Conservation (phyloP, 495 filamentous ascomycete genomes). For the Aeminium ludgeri region DNA sequence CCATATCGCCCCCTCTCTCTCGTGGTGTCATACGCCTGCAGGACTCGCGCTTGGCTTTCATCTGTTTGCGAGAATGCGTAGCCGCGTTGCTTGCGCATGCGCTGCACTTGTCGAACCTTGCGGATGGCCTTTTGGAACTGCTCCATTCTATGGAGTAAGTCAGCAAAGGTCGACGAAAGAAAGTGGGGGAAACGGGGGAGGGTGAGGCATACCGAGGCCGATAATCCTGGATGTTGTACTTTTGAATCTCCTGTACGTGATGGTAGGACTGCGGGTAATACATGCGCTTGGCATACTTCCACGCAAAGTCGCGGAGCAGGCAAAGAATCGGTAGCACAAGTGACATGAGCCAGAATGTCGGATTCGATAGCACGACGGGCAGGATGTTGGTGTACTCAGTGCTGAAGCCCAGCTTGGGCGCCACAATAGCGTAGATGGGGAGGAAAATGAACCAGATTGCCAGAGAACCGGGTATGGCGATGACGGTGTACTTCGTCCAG, state of each 20-base stretch:
- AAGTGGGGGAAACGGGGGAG: neutral
- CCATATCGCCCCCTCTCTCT: conserved; percentile 79
- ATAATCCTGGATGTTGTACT: conserved; percentile 99
- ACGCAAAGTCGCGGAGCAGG: conserved; percentile 73
- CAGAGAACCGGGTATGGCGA: conserved; percentile 90
- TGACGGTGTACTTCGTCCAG: conserved; percentile 96
- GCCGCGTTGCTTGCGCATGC: conserved; percentile 97
- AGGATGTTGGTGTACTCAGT: conserved; percentile 75
- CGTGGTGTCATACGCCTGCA: conserved; percentile 97
- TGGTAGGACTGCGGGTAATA: conserved; percentile 93
- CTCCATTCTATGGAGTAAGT: conserved; percentile 54
- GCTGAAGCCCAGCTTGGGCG: conserved; percentile 69
- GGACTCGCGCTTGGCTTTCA: conserved; percentile 78
- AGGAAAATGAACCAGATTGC: conserved; percentile 81
- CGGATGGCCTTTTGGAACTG: conserved; percentile 99
- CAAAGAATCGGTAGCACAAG: conserved; percentile 67
- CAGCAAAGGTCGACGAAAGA: conserved; percentile 3
- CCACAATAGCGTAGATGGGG: conserved; percentile 76
- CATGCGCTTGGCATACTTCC: conserved; percentile 77
- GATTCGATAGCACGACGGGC: conserved; percentile 59
- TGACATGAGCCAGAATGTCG: conserved; percentile 79
- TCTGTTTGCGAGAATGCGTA: conserved; percentile 98
- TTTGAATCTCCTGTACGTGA: conserved; percentile 98
- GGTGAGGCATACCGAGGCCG: conserved; percentile 51
- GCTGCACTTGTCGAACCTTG: conserved; percentile 94